Base-by-base conservation (phyloP, 176 grass and related monocot genomes). In the Carex scoparia region DNA sequence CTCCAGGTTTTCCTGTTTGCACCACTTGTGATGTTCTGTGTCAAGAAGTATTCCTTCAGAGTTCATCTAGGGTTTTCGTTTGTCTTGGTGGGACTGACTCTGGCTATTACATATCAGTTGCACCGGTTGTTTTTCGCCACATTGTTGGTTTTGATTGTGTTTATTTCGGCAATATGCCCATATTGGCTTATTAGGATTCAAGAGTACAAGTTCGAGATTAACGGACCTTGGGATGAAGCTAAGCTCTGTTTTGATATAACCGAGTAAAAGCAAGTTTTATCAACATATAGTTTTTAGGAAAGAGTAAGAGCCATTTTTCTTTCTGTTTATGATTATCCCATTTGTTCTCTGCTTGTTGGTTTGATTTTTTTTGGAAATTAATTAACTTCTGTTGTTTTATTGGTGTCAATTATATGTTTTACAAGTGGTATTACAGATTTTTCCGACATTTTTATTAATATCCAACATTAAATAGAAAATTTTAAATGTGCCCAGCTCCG, bases 181-280 rank as follows among this genome's bases (percentile, higher is more conserved):
- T 92, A 87, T 28, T 91, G 97, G 97, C 97, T 99, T 87, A 89
- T 95, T 79, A 99, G 91, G 78, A 92, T 99, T 86, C 97, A 96
- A 59, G 91, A 94, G 81, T 99, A 99, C 87, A 99, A 99, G 84
- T 99, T 99, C 88, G 97, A 99, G 88, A 99, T 95, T 72, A 99
- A 99, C 83, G 93, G 97, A 32, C 93, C 93, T 18, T 95, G 97
- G 93, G 88, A 96, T 80, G 97, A 95, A 92, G 97, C 97, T 79
- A 96, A 99, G 66, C 93, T 99, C 40, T 96, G 93, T 87, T 99
- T 95, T 88, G 93, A 99, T 89, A 96, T 96, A 74, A 94, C 90
- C 18, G 91, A 95, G 81, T 91, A 58, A 15, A 56, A 57, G 68
- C 82, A 15, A 15, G 7, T 79, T 30, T 79, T 30, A 3, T 61